phyloP scores from a whole-genome alignment of 2,329 filamentous ascomycete genomes.

The Aaosphaeria pasadenensis region DNA sequence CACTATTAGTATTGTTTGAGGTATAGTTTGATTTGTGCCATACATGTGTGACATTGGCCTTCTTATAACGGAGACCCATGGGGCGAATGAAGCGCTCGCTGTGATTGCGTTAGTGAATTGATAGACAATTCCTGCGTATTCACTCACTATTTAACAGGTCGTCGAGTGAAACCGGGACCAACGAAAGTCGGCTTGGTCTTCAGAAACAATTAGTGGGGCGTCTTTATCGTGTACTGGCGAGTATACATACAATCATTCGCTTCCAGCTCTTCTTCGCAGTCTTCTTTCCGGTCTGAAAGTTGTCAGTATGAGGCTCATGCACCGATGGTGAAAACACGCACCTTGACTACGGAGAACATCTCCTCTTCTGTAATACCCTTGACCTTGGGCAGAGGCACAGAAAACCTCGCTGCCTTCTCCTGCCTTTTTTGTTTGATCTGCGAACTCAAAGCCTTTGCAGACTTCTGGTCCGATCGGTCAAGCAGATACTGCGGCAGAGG shows the following conservation, averaged over 20 bases:
- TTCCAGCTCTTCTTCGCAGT: constrained; percentile 80
- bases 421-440: constrained; percentile 92
- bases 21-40: constrained; percentile 52
- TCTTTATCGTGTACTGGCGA: too few relatives aligned
- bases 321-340: constrained; percentile 42
- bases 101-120: constrained; percentile 3
- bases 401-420: constrained; percentile 89
- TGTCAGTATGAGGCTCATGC: constrained; percentile 38
- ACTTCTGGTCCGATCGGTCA: constrained; percentile 69
- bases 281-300: constrained; percentile 61
- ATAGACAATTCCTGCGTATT: background rate
- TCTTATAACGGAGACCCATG: constrained; percentile 73
- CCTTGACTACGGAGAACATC: constrained; percentile 96
- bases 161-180: constrained; percentile 81
- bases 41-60: constrained; percentile 38
- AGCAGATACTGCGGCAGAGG: constrained; percentile 91
- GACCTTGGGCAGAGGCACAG: constrained; percentile 90
- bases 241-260: constrained; percentile 53
- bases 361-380: constrained; percentile 92
- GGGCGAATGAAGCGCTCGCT: constrained; percentile 46
- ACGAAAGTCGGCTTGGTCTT: constrained; percentile 81
- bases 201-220: too few relatives aligned
- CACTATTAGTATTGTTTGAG: constrained; percentile 49
- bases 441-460: constrained; percentile 71
- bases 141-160: constrained; percentile 31